Percentiles rank a stretch among this genome's conserved stretches.
Evolutionary conservation across 371 early-diverging fungal species (phyloP).

Genomic region (Apophysomyces elegans): DNA sequence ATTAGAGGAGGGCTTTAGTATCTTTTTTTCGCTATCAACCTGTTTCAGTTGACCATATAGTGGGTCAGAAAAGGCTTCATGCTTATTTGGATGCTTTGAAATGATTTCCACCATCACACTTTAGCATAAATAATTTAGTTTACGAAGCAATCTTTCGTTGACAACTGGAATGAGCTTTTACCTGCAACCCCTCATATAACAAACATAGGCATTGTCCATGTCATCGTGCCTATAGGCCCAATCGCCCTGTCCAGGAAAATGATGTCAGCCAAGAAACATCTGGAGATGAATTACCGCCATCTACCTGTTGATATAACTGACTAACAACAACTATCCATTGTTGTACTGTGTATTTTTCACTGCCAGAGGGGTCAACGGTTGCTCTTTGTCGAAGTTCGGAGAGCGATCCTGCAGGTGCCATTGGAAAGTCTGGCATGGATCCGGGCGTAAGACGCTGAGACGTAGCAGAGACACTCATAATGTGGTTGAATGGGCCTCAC

Average conservation of each 20-base stretch:
- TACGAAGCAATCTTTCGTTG: no score
- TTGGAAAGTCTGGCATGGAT: not conserved
- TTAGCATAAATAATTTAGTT: not conserved
- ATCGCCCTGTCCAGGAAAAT: conserved; percentile 25
- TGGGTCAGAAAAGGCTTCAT: conserved; percentile 19
- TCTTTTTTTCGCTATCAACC: conserved; percentile 15
- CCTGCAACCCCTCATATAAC: conserved; percentile 39
- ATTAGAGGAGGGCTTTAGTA: not conserved
- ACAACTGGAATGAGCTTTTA: conserved; percentile 3
- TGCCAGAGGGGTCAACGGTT: conserved; percentile 19
- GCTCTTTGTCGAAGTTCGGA: conserved; percentile 26
- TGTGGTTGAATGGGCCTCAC: not conserved
- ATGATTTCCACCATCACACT: conserved; percentile 36
- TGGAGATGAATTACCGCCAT: not conserved
- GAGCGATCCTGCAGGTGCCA: conserved; percentile 12
- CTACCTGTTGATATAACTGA: conserved; percentile 17
- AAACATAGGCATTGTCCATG: conserved; percentile 34
- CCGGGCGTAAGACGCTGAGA: not conserved
- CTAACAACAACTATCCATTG: conserved; percentile 14
- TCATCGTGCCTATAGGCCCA: conserved; percentile 19
- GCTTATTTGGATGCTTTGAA: conserved; percentile 22
- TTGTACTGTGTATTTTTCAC: conserved; percentile 20
- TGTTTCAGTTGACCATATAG: conserved; percentile 24
- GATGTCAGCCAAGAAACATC: not conserved
- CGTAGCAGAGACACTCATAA: not conserved